phyloP scores from a whole-genome alignment of 2,329 filamentous ascomycete species.

The Penicillium sp. region DNA sequence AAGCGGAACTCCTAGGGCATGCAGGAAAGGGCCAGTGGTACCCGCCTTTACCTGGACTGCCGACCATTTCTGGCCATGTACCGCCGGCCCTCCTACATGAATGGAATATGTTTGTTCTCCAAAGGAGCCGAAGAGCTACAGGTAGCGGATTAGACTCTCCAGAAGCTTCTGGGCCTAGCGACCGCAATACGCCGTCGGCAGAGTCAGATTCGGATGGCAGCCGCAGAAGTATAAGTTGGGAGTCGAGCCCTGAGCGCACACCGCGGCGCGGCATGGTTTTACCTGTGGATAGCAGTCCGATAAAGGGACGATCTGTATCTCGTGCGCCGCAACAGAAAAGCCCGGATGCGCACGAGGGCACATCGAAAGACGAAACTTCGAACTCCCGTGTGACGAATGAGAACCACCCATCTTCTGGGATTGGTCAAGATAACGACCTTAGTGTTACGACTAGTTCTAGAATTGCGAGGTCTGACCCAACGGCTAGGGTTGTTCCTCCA shows the following conservation, averaged over 20 bases:
- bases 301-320: slow-evolving; percentile 7
- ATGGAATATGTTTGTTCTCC: slow-evolving; percentile 40
- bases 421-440: background rate
- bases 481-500: background rate
- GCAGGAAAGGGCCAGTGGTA: slow-evolving; percentile 42
- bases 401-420: background rate
- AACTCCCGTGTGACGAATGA: background rate
- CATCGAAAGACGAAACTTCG: background rate
- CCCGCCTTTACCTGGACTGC: slow-evolving; percentile 37
- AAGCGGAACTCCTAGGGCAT: slow-evolving; percentile 53
- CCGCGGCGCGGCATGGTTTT: slow-evolving; percentile 22
- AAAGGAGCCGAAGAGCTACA: slow-evolving; percentile 8
- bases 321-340: background rate
- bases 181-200: slow-evolving; percentile 13
- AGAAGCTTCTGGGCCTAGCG: background rate
- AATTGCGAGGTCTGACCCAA: background rate
- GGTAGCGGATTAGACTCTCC: background rate
- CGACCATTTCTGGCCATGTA: slow-evolving; percentile 37
- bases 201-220: slow-evolving; percentile 22
- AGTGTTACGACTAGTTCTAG: background rate
- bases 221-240: slow-evolving; percentile 22
- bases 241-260: slow-evolving; percentile 27
- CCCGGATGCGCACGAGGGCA: background rate
- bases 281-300: slow-evolving; percentile 38
- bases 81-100: slow-evolving; percentile 39